Base-by-base conservation (phyloP, 805 yeast species). In the Saturnispora ahearnii region DNA sequence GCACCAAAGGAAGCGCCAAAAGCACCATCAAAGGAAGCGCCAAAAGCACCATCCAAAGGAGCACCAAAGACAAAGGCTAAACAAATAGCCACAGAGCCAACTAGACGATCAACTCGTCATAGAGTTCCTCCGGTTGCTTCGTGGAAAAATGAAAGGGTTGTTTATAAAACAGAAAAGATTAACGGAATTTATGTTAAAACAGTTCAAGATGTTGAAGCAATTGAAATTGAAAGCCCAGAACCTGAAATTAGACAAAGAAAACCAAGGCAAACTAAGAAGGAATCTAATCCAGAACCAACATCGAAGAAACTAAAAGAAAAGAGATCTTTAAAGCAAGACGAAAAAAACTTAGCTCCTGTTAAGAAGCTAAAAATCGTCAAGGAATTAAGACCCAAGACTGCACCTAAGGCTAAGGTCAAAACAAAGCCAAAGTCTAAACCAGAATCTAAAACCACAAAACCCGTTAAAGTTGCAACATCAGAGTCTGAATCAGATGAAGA, bases 81-180 rank as follows among this genome's bases (percentile, higher is more conserved):
- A 32, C 13, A 28, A 8, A 45, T 36, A 45, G 45, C 34, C 5
- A 18, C 24, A 29, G n/a, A 42, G 11, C 77, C 79, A 0, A 59
- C 77, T 2, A 71, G 95, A 54, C 69, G 86, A 55, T 84, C 95
- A 0, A 71, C 74, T 31, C 72, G 96, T 58, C 76, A 78, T 0
- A 76, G 77, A 53, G 73, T 84, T 6, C 77, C 82, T 3, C 91
- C 95, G 0, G 67, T 88, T 54, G 90, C 87, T 2, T 85, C 74
- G 62, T 88, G 96, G 96, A 77, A 85, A 62, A 86, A 85, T 59
- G 96, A 88, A 64, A 71, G 79, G 52, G 76, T 84, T 30, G 76
- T 85, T 3, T 88, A 84, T 59, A 69, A 73, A 40, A 58, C 67
- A 6, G 63, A 56, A 18, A 62, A 55, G 15, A 75, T 73, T 50